Evolutionary conservation across 2,329 filamentous ascomycete species (phyloP), one percentile per base, ranked within the genome.

Genomic region (Coccinonectria pachysandricola): DNA sequence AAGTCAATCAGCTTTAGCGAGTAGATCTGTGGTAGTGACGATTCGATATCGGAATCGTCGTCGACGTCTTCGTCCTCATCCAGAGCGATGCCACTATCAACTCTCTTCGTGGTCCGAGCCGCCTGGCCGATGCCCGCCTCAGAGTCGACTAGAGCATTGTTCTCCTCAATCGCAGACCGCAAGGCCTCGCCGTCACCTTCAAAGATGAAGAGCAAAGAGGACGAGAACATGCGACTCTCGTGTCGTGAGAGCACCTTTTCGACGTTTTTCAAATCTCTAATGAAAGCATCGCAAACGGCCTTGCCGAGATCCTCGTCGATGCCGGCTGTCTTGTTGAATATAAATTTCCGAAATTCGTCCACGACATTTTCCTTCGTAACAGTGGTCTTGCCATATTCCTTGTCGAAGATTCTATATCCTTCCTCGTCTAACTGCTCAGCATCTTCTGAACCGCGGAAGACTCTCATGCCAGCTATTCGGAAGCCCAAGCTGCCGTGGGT

Each of bases 1-100:
- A 98, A 98, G 53, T 98, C 91, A 43, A 98, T 98, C 37, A 98
- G 66, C 49, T 88, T 91, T 25, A 95, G 65, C 8, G 75, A 70
- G 45, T 79, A 84, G 21, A 93, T 71, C 43, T 77, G 77, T 0
- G 79, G 79, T 8, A 61, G 34, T 10, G 40, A 35, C 15, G 23
- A 64, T 2, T 62, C 62, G 1, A 60, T 54, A 19, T 53, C 52
- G 8, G 71, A 65, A 2, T 76, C 71, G 3, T 67, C 62, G 23
- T 44, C 48, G 43, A 54, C 50, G 13, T 54, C 56, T 14, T 57
- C 52, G 18, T 62, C 52, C 21, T 62, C 59, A 31, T 57, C 57
- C 39, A 70, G 49, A 31, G 48, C 64, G 38, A 73, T 71, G 37
- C 67, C 68, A 28, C 68, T 72, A 50, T 73, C 69, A 36, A 68